A percentile compares a stretch with the other conserved stretches of the same genome.
Evolutionary conservation across 1,139 yeast species (phyloP).

Genomic region (Suhomyces ambrosiae): DNA sequence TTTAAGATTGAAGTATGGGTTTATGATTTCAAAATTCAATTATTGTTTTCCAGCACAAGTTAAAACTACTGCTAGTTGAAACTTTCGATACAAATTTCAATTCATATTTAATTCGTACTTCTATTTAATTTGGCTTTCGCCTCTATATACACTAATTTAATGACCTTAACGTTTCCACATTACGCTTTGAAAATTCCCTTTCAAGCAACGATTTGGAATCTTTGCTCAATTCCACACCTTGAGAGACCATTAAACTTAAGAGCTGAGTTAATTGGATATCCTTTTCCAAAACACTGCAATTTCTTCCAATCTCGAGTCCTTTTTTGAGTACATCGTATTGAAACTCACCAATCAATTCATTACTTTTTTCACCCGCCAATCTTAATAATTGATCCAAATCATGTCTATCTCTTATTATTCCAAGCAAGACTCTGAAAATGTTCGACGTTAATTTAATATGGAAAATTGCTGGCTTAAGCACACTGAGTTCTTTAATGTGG

Average conservation of each 20-base stretch:
- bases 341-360: conserved; percentile 17
- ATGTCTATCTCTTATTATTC: conserved; percentile 23
- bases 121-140: too few species aligned
- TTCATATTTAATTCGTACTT: too few species aligned
- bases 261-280: conserved; percentile 24
- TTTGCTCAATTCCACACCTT: conserved; percentile 11
- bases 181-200: conserved; percentile 1
- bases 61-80: too few species aligned
- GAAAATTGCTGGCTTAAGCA: conserved; percentile 36
- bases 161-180: conserved; percentile 2
- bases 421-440: conserved; percentile 27
- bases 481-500: conserved; percentile 26
- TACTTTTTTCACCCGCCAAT: conserved; percentile 18
- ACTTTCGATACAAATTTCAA: too few species aligned
- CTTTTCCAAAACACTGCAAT: conserved; percentile 9
- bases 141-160: conserved; percentile 6
- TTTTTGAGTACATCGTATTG: conserved; percentile 18
- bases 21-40: too few species aligned
- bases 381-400: conserved; percentile 39
- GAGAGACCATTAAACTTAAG: conserved; percentile 18
- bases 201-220: conserved; percentile 8
- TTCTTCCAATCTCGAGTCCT: conserved; percentile 11
- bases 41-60: too few species aligned
- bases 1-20: too few species aligned
- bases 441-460: conserved; percentile 24